A percentile compares a stretch with the other conserved stretches of the same genome.
Conservation (phyloP, 345 rosid genomes). For the Bretschneidera sinensis region DNA sequence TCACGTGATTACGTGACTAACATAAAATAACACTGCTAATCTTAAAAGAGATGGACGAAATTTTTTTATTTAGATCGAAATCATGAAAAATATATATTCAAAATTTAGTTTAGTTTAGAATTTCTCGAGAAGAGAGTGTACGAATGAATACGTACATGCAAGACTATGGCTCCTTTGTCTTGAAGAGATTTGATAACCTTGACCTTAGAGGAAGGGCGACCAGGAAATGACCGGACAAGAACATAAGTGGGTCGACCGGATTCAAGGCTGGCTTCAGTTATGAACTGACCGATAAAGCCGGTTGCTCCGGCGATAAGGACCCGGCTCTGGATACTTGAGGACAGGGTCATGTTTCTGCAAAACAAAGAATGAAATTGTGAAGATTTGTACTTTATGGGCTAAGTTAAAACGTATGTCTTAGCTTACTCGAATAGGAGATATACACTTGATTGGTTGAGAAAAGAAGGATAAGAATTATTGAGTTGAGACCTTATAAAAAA, state of each 20-base stretch:
- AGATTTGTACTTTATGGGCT: too few relatives aligned
- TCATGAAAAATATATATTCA: too few relatives aligned
- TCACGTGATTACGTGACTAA: too few relatives aligned
- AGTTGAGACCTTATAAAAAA: too few relatives aligned
- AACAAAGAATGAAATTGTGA: too few relatives aligned
- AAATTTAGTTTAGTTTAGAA: too few relatives aligned
- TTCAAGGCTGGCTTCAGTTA: slow-evolving; percentile 51
- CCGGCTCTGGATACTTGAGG: slow-evolving; percentile 18
- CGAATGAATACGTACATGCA: slow-evolving; percentile 22
- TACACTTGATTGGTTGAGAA: too few relatives aligned
- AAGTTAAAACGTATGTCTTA: too few relatives aligned
- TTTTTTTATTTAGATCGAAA: too few relatives aligned
- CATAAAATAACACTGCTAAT: background rate
- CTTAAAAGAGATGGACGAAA: too few relatives aligned
- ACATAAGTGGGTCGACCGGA: slow-evolving; percentile 51
- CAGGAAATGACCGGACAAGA: slow-evolving; percentile 32
- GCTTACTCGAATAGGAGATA: too few relatives aligned
- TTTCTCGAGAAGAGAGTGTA: background rate
- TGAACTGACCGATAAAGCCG: slow-evolving; percentile 58
- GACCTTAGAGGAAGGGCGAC: slow-evolving; percentile 22
- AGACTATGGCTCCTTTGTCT: slow-evolving; percentile 43
- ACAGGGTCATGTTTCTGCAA: slow-evolving; percentile 24
- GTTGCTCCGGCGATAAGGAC: slow-evolving; percentile 57
- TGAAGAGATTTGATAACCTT: slow-evolving; percentile 30
- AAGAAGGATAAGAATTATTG: too few relatives aligned